phyloP scores from a whole-genome alignment of 331 rosid genomes.

The Quercus lobata region DNA sequence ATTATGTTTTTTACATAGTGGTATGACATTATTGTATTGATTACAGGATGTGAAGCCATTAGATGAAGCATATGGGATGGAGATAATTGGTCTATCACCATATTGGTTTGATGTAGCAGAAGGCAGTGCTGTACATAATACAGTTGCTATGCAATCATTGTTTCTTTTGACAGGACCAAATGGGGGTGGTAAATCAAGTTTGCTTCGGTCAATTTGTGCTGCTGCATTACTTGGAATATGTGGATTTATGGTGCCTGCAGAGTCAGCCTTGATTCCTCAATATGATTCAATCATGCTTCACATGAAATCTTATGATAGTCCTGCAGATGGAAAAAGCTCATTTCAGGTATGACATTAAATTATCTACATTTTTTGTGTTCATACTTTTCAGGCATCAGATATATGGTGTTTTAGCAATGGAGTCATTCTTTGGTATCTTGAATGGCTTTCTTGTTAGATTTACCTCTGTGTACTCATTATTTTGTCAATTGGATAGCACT shows the following conservation, averaged over 20 bases:
- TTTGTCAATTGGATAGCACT: not conserved
- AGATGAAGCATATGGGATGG: constrained; percentile 46
- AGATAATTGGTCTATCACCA: constrained; percentile 75
- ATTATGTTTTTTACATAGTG: not conserved
- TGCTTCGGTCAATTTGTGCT: constrained; percentile 91
- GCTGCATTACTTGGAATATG: constrained; percentile 87
- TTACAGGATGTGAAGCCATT: constrained; percentile 41
- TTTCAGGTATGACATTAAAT: constrained; percentile 62
- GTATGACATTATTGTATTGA: constrained; percentile 14
- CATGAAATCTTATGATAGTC: constrained; percentile 97
- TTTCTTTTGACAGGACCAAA: constrained; percentile 95
- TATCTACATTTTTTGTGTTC: not conserved
- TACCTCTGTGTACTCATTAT: not conserved
- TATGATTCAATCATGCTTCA: constrained; percentile 88
- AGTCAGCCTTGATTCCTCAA: constrained; percentile 79
- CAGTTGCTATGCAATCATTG: constrained; percentile 80
- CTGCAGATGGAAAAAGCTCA: constrained; percentile 95
- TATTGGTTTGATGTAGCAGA: constrained; percentile 82
- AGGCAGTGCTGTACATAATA: constrained; percentile 82
- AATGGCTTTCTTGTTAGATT: not conserved
- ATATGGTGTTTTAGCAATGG: not conserved
- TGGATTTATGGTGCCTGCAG: constrained; percentile 94
- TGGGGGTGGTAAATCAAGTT: constrained; percentile 98
- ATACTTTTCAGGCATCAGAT: not conserved
- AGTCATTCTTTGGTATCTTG: not conserved